Conservation (phyloP, 345 rosid species). For the Capsella bursapastoris region DNA sequence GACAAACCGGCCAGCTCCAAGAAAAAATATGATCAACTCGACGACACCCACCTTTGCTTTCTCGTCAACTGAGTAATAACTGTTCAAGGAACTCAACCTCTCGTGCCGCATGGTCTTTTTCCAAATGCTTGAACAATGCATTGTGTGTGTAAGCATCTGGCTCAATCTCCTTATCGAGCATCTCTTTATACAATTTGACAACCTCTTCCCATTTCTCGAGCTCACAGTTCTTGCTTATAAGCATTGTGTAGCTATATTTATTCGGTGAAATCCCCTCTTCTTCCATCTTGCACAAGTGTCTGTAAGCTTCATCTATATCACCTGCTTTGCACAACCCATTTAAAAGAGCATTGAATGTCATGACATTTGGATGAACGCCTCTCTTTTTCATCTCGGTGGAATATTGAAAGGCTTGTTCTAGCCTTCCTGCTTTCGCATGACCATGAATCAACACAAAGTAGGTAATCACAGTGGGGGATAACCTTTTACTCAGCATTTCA, state of each 20-base stretch:
- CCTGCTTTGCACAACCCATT: constrained; percentile 66
- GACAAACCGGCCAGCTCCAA: constrained; percentile 33
- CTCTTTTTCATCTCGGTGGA: constrained; percentile 62
- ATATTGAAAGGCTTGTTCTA: constrained; percentile 56
- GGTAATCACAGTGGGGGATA: constrained; percentile 63
- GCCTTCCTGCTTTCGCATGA: constrained; percentile 59
- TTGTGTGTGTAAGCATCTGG: constrained; percentile 65
- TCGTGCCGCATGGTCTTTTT: constrained; percentile 51
- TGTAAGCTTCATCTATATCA: constrained; percentile 56
- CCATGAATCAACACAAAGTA: constrained; percentile 78
- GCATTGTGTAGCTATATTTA: constrained; percentile 75
- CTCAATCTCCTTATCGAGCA: constrained; percentile 63
- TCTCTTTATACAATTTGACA: constrained; percentile 66
- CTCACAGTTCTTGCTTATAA: constrained; percentile 60
- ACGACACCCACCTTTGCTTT: constrained; percentile 28
- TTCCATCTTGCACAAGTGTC: constrained; percentile 61
- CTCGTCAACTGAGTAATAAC: constrained; percentile 46
- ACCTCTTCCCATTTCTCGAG: constrained; percentile 63
- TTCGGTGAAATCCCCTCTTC: constrained; percentile 61
- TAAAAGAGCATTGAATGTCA: constrained; percentile 73
- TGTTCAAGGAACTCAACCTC: constrained; percentile 57
- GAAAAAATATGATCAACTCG: constrained; percentile 18
- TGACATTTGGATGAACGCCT: constrained; percentile 63
- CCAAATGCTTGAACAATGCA: constrained; percentile 64
- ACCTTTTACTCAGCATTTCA: constrained; percentile 59